phyloP scores from a whole-genome alignment of 345 rosid species.

The Barbarea vulgaris region DNA sequence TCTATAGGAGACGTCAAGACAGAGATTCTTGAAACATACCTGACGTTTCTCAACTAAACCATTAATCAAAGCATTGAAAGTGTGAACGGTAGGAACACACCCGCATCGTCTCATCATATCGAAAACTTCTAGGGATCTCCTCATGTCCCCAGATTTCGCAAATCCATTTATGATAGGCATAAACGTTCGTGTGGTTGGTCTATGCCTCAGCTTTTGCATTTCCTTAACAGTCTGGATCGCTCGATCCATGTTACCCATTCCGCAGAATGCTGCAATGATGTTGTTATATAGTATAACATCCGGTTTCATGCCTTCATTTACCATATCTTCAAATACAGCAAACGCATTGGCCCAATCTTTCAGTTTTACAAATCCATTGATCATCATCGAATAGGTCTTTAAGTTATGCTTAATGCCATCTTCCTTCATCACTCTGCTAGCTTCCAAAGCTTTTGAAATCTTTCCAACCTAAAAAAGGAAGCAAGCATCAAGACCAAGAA shows the following conservation, averaged over 20 bases:
- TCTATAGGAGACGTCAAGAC: background rate
- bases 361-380: constrained; percentile 82
- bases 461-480: constrained; percentile 67
- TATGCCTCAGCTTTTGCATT: constrained; percentile 84
- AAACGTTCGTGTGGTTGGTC: constrained; percentile 83
- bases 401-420: constrained; percentile 79
- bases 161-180: constrained; percentile 89
- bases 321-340: constrained; percentile 83
- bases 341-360: constrained; percentile 97
- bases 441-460: constrained; percentile 80
- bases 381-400: constrained; percentile 96
- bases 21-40: constrained; percentile 49
- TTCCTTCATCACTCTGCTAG: constrained; percentile 76
- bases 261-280: constrained; percentile 85
- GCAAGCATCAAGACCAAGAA: constrained; percentile 9
- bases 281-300: constrained; percentile 88
- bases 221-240: constrained; percentile 79
- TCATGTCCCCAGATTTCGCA: constrained; percentile 82
- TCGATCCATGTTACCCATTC: constrained; percentile 97
- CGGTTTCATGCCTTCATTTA: constrained; percentile 75
- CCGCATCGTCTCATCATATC: constrained; percentile 94
- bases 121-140: constrained; percentile 75
- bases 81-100: constrained; percentile 90
- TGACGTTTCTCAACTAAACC: constrained; percentile 88
- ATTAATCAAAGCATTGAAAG: constrained; percentile 87